These are phyloP conservation scores for Argentina anserina DNA, from an alignment of 306 rosid genomes.

Conservation along the genomic window DNA sequence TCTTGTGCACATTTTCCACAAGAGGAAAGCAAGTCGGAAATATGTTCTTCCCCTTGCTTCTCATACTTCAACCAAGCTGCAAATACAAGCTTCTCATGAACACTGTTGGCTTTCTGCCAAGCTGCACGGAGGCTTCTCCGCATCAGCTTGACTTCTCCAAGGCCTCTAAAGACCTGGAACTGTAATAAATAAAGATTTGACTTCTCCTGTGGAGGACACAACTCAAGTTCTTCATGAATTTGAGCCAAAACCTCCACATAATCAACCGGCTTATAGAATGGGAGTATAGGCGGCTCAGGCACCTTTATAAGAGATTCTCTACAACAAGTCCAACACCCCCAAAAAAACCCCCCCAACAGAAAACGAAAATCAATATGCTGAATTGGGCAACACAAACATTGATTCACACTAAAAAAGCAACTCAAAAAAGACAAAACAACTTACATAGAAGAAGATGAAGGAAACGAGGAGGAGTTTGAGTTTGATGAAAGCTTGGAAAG, in stretches of 20 bases:
- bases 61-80: constrained; percentile 95
- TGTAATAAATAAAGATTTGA: constrained; percentile 76
- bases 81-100: constrained; percentile 73
- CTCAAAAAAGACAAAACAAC: constrained; percentile 17
- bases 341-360: neutral
- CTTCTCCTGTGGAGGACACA: constrained; percentile 60
- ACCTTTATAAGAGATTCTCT: constrained; percentile 92
- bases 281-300: constrained; percentile 71
- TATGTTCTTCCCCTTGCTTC: constrained; percentile 75
- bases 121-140: constrained; percentile 83
- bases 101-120: constrained; percentile 71
- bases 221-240: constrained; percentile 93
- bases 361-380: neutral
- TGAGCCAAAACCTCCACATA: constrained; percentile 88
- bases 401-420: neutral
- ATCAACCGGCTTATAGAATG: constrained; percentile 71
- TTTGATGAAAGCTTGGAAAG: constrained; percentile 56
- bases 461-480: constrained; percentile 29
- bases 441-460: constrained; percentile 74
- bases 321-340: constrained; percentile 26
- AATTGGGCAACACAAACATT: neutral
- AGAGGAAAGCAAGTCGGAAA: constrained; percentile 57
- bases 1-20: constrained; percentile 75
- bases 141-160: constrained; percentile 80
- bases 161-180: constrained; percentile 81